Base-by-base conservation (phyloP, 306 rosid genomes). In the Pyrus pyrifolia region DNA sequence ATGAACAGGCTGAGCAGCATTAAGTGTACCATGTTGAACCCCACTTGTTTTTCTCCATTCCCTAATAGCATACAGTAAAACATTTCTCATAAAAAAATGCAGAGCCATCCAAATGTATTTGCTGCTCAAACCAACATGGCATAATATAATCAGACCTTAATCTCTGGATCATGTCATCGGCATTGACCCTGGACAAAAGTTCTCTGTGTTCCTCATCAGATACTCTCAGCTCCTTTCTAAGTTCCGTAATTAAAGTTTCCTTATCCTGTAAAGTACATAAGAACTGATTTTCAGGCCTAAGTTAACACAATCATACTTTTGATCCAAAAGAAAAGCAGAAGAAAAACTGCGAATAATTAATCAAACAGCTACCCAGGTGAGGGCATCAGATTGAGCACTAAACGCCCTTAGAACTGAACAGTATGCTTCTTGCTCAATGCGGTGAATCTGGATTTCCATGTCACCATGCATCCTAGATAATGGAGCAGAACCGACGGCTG, bases 1-100 rank as follows among this genome's bases (percentile, higher is more conserved):
- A 80, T 90, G 92, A 79, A 78, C 78, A 75, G 97, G 91, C 81
- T 89, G 99, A 75, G 96, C 83, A 55, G 87, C 83, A 77, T 81
- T 85, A 76, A 69, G 86, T 69, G 90, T 86, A 68, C 89, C 79
- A 69, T 84, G 91, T 81, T 86, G 96, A 84, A 82, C 82, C 70
- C 89, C 87, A 73, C 91, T 91, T 27, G 87, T 86, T 83, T 87
- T 93, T 84, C 97, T 91, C 99, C 99, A 96, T 75, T 96, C 98
- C 84, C 99, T 96, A 83, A 73, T 63, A 74, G 70, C 27, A 78
- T 80, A 72, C 5, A 33, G 38, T 8, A 49, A 60, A 8, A 74
- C 63, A 77, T 9, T 76, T 76, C 72, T 70, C 35, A 49, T 63
- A 25, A 74, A 69, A 69, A 69, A 53, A 73, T 51, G 53, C n/a